A percentile compares a stretch with the other conserved stretches of the same genome.
phyloP scores from a whole-genome alignment of 176 grass and related monocot genomes.

The Carex pumila region DNA sequence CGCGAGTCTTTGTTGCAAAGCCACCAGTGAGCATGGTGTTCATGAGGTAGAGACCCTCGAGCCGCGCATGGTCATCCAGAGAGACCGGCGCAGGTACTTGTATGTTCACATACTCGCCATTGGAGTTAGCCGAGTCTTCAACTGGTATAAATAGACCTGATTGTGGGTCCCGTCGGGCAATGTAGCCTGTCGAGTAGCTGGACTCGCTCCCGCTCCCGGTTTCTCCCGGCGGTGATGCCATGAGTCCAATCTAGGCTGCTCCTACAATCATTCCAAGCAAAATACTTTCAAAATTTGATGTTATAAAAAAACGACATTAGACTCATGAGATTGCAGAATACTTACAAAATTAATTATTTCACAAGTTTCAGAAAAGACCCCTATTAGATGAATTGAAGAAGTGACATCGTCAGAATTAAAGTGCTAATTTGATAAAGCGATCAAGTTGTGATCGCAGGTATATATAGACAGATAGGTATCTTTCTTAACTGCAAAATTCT shows the following conservation, averaged over 20 bases:
- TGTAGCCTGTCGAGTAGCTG: not conserved
- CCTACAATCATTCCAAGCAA: not conserved
- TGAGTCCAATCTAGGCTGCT: not conserved
- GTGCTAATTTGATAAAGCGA: not conserved
- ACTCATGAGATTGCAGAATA: conserved; percentile 3
- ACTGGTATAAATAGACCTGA: not conserved
- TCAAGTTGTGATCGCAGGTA: not conserved
- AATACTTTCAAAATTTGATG: no score
- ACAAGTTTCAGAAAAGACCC: not conserved
- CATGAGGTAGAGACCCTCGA: conserved; percentile 13
- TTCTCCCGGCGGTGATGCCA: conserved; percentile 2
- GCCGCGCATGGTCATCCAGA: not conserved
- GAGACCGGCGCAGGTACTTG: not conserved
- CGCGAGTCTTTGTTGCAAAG: conserved; percentile 23
- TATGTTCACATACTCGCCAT: conserved; percentile 1
- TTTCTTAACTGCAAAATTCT: not conserved
- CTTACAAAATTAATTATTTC: not conserved
- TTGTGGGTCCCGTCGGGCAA: not conserved
- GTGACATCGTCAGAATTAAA: not conserved
- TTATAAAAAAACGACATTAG: not conserved
- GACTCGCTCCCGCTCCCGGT: not conserved
- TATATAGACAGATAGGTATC: not conserved
- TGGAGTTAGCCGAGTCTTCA: not conserved
- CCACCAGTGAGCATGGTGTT: conserved; percentile 25
- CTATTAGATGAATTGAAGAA: not conserved